Base-by-base conservation (phyloP, 305 asterid genomes). In the Ruellia speciosa region DNA sequence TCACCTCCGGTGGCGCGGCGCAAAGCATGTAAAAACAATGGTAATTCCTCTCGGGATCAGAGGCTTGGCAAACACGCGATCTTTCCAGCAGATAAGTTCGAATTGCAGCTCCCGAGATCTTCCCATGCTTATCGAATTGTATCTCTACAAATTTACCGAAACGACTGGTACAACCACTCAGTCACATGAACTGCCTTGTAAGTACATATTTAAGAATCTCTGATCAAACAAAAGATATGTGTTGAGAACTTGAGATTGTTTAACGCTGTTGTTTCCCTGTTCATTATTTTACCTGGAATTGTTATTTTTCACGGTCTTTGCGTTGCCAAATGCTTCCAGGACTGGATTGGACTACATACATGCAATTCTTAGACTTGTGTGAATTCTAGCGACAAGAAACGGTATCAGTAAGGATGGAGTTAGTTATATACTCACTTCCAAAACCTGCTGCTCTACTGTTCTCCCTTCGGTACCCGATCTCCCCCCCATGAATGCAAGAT, bases 401-500 rank as follows among this genome's bases (percentile, higher is more conserved):
- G 62, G 56, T 45, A 28, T 51, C 41, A 31, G 11, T 19, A 41
- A 58, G 48, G 51, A 49, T 58, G 51, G 54, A 64, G 50, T 24
- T 52, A 40, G 37, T 3, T 67, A 15, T 43, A 4, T 58, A 60
- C 81, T 70, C 74, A 90, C 97, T 86, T 90, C 97, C 35, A 87
- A 67, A 58, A 90, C 97, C 77, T 90, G 94, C 65, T 90, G 97
- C 70, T 90, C 97, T 19, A 90, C 97, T 24, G 97, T 90, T 72
- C 97, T 76, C 70, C 96, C 95, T 75, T 87, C 96, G 5, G 81
- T 78, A 7, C 85, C 92, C 0, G 94, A 77, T 72, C 95, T 74
- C 48, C 97, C 97, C n/a, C 97, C 97, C 96, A 87, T 83, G 56
- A 83, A 85, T 0, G 97, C 97, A 56, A 90, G 96, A 75, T 90